Percentiles rank a stretch among this genome's conserved stretches.
These are phyloP conservation scores for Cutaneotrichosporon cavernicola DNA, from an alignment of 1,284 basidiomycete species.

Conservation along the genomic window DNA sequence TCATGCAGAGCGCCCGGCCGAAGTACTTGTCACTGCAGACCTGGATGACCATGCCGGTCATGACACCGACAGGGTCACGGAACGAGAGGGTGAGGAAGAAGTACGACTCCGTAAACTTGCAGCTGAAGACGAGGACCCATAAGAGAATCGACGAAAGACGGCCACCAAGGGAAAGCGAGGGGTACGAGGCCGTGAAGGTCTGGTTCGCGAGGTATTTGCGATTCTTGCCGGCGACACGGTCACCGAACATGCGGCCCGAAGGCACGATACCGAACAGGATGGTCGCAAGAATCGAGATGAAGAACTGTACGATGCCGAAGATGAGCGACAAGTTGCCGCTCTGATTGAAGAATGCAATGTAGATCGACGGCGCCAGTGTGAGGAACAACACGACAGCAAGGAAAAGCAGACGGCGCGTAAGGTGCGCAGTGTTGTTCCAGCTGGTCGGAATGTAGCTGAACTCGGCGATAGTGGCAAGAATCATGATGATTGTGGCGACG, in stretches of 20 bases:
- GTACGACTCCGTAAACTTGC: slow-evolving; percentile 92
- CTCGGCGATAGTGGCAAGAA: slow-evolving; percentile 83
- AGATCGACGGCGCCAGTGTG: slow-evolving; percentile 85
- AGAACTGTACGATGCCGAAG: slow-evolving; percentile 88
- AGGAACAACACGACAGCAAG: slow-evolving; percentile 76
- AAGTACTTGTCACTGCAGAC: slow-evolving; percentile 80
- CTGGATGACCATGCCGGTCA: slow-evolving; percentile 90
- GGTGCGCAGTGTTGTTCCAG: slow-evolving; percentile 95
- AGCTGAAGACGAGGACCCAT: slow-evolving; percentile 87
- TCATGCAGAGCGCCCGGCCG: slow-evolving; percentile 72
- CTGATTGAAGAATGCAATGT: slow-evolving; percentile 76
- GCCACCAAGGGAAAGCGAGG: slow-evolving; percentile 61
- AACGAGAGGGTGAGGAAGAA: slow-evolving; percentile 94
- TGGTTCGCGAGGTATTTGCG: slow-evolving; percentile 93
- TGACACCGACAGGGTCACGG: slow-evolving; percentile 80
- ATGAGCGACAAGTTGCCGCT: slow-evolving; percentile 68
- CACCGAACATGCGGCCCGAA: slow-evolving; percentile 85
- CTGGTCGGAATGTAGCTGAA: slow-evolving; percentile 94
- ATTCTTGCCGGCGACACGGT: slow-evolving; percentile 86
- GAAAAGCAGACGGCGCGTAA: slow-evolving; percentile 81
- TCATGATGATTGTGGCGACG: slow-evolving; percentile 88
- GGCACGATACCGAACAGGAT: slow-evolving; percentile 82
- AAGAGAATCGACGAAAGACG: slow-evolving; percentile 72
- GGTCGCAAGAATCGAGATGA: slow-evolving; percentile 76
- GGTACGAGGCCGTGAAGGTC: slow-evolving; percentile 93